Evolutionary conservation across 768 basidiomycete species (phyloP).

Genomic region (Mycena kentingensis): DNA sequence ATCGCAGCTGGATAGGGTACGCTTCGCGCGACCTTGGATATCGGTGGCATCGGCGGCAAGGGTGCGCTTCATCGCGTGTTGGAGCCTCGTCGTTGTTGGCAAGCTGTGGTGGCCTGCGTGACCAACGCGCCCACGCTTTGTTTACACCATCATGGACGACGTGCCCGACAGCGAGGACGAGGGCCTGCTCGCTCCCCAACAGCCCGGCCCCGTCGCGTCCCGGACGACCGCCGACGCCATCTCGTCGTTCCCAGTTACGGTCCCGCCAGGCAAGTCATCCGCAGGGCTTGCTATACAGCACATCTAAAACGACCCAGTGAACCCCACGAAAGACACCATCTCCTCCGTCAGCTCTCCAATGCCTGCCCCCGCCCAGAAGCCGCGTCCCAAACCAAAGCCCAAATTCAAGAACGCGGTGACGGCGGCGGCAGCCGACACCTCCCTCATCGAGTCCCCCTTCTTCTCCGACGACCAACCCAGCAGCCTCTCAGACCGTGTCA

Average conservation of each 20-base stretch:
- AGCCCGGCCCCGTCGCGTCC: neutral
- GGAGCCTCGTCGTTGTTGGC: too few species aligned
- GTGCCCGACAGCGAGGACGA: conserved; percentile 20
- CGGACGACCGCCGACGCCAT: conserved; percentile 9
- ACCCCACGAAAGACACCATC: conserved; percentile 13
- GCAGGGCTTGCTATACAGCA: neutral
- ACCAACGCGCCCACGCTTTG: too few species aligned
- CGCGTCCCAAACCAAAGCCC: conserved; percentile 16
- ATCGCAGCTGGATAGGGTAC: too few species aligned
- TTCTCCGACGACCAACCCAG: conserved; percentile 6
- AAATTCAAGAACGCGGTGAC: conserved; percentile 1
- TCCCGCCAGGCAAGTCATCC: conserved; percentile 7
- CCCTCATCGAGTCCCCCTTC: conserved; percentile 6
- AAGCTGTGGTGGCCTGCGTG: too few species aligned
- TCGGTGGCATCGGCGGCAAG: too few species aligned
- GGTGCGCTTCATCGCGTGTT: too few species aligned
- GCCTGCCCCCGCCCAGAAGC: neutral
- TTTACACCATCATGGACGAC: too few species aligned
- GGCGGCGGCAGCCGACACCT: conserved; percentile 4
- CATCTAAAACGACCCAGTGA: conserved; percentile 3
- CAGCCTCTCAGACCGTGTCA: conserved; percentile 20
- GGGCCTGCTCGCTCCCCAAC: neutral
- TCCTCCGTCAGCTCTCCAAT: conserved; percentile 10
- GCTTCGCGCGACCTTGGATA: too few species aligned
- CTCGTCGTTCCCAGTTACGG: conserved; percentile 11